phyloP scores from a whole-genome alignment of 192 early-diverging fungal species.

The Backusella morwellensis region DNA sequence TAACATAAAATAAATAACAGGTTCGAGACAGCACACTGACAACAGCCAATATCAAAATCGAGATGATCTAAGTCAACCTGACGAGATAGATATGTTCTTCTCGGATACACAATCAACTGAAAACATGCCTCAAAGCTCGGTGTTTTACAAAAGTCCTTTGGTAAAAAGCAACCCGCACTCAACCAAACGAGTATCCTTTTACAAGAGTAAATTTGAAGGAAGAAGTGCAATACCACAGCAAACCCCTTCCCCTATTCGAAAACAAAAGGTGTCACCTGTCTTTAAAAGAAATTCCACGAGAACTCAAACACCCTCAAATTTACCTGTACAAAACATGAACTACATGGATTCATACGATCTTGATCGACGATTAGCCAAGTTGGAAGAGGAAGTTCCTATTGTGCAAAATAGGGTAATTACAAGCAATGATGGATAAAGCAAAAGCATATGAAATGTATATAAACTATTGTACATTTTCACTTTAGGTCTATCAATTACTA shows the following conservation, averaged over 20 bases:
- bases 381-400: background rate
- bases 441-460: background rate
- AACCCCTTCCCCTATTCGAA: background rate
- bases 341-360: background rate
- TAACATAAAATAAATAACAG: background rate
- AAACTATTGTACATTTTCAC: background rate
- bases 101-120: background rate
- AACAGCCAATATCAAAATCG: background rate
- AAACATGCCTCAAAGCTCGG: background rate
- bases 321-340: background rate
- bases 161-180: background rate
- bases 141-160: background rate
- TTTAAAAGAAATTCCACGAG: background rate
- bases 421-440: background rate
- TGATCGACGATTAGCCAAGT: background rate
- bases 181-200: background rate
- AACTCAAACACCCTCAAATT: background rate
- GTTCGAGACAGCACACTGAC: background rate
- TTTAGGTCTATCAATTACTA: background rate
- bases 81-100: background rate
- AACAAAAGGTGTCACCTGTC: background rate
- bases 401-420: background rate
- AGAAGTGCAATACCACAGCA: background rate
- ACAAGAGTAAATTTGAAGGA: background rate
- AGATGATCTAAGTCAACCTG: background rate